phyloP scores from a whole-genome alignment of 345 rosid species.

The Brassica rapa region DNA sequence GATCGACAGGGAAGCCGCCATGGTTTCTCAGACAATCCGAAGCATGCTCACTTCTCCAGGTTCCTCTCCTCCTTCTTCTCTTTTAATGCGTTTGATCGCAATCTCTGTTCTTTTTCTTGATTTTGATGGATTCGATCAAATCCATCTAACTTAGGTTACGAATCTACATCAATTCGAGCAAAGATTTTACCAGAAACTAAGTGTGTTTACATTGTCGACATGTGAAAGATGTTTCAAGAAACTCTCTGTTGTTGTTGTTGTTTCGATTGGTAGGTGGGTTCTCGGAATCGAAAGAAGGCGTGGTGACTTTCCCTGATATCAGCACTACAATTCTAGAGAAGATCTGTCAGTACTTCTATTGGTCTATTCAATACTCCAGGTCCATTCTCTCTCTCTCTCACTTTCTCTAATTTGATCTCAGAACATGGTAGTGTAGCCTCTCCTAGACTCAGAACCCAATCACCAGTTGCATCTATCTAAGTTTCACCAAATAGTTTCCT shows the following conservation, averaged over 20 bases:
- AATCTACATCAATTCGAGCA: neutral
- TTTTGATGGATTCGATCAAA: neutral
- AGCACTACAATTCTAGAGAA: constrained; percentile 81
- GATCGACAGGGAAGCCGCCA: constrained; percentile 78
- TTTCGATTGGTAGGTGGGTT: constrained; percentile 57
- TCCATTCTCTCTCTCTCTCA: constrained; percentile 20
- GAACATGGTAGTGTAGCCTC: constrained; percentile 4
- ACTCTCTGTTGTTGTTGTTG: constrained; percentile 10
- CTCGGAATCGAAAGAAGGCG: constrained; percentile 71
- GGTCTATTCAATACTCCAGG: constrained; percentile 90
- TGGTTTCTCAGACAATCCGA: constrained; percentile 88
- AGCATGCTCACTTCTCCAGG: constrained; percentile 96
- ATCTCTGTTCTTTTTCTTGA: neutral
- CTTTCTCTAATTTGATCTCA: neutral
- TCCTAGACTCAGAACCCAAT: neutral
- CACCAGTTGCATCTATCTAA: neutral
- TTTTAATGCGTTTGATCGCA: neutral
- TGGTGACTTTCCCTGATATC: constrained; percentile 83
- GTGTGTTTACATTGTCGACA: neutral
- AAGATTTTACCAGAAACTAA: neutral
- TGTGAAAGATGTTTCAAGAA: neutral
- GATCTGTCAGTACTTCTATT: constrained; percentile 86
- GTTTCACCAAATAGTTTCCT: neutral
- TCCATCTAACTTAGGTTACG: no score
- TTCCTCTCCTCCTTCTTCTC: constrained; percentile 12